Evolutionary conservation across 192 early-diverging fungal species (phyloP).

Genomic region (Tieghemiomyces parasiticus): DNA sequence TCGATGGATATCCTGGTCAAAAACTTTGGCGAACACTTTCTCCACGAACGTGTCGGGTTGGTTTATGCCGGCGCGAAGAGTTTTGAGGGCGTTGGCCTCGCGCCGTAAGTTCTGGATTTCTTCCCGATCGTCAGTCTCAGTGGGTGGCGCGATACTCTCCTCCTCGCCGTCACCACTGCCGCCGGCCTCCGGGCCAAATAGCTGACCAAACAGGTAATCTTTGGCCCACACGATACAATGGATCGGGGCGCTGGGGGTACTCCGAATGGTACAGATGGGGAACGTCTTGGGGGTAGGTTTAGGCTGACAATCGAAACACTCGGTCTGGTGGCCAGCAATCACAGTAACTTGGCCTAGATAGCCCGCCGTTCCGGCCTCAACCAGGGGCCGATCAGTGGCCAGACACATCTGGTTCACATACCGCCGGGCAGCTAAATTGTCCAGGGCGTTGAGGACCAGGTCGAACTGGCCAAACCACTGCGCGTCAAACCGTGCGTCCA

Average conservation of each 20-base stretch:
- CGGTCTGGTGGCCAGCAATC: constrained; percentile 61
- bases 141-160: constrained; percentile 12
- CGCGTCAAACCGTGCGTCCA: constrained; percentile 64
- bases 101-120: constrained; percentile 58
- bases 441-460: constrained; percentile 89
- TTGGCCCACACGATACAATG: constrained; percentile 99
- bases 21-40: constrained; percentile 67
- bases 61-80: constrained; percentile 43
- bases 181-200: constrained; percentile 50
- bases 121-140: constrained; percentile 21
- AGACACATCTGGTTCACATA: constrained; percentile 96
- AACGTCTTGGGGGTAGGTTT: constrained; percentile 76
- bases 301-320: constrained; percentile 91
- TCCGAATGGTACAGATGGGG: constrained; percentile 94
- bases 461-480: constrained; percentile 82
- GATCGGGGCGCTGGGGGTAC: constrained; percentile 84
- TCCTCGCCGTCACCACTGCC: constrained; percentile 37
- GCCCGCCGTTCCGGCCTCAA: constrained; percentile 96
- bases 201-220: constrained; percentile 76
- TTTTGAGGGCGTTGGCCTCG: constrained; percentile 57
- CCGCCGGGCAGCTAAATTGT: constrained; percentile 85
- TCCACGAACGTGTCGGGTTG: constrained; percentile 40
- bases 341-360: constrained; percentile 85
- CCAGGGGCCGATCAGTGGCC: constrained; percentile 71
- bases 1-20: constrained; percentile 59